Conservation (phyloP, 2,329 filamentous ascomycete genomes). For the Juglanconis oblonga region DNA sequence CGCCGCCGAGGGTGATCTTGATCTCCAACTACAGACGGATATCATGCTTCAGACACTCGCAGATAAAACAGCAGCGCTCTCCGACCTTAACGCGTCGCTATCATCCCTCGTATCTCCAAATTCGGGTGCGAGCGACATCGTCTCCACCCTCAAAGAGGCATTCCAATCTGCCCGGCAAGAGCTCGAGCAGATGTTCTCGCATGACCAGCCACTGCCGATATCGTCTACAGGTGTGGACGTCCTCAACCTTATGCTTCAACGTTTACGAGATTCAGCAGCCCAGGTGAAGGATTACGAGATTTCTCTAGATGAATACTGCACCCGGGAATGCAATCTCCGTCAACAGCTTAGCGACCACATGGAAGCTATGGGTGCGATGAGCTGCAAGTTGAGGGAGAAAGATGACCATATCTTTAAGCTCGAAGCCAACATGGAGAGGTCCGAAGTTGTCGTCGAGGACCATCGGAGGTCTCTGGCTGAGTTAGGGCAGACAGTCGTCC, state of each 20-base stretch:
- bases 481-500: not conserved
- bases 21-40: constrained; percentile 14
- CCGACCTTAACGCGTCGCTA: not conserved
- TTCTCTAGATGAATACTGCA: not conserved
- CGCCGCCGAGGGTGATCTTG: not conserved
- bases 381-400: not conserved
- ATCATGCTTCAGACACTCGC: constrained; percentile 15
- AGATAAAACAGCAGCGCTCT: constrained; percentile 11
- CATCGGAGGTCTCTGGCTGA: not conserved
- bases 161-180: constrained; percentile 4
- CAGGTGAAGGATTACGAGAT: not conserved
- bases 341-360: not conserved
- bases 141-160: not conserved
- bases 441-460: not conserved
- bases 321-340: not conserved
- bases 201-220: not conserved
- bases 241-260: not conserved
- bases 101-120: not conserved
- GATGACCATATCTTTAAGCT: not conserved
- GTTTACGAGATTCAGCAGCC: not conserved
- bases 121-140: not conserved
- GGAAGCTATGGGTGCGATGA: not conserved
- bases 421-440: not conserved
- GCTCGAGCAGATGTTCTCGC: not conserved
- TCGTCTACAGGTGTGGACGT: not conserved